These are phyloP conservation scores for Bertia moriformis DNA, from an alignment of 2,329 filamentous ascomycete species.

Conservation along the genomic window DNA sequence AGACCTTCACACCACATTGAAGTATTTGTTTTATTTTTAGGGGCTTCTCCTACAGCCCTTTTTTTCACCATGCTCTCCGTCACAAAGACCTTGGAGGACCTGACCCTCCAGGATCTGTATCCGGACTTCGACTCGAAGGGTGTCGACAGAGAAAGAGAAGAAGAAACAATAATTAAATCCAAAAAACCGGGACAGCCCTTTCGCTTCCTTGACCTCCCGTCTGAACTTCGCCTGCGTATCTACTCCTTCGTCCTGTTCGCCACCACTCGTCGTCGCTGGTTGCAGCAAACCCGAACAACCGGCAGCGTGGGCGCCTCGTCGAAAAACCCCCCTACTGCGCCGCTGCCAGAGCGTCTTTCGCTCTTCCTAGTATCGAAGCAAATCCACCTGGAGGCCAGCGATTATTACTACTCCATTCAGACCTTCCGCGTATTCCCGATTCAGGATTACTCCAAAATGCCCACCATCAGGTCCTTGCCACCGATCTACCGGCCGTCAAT, in stretches of 20 bases:
- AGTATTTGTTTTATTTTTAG: no score
- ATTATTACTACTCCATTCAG: conserved; percentile 32
- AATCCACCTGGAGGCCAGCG: conserved; percentile 32
- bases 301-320: conserved; percentile 17
- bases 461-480: conserved; percentile 30
- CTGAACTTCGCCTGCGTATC: conserved; percentile 33
- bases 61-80: no score
- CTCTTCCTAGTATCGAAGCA: conserved; percentile 22
- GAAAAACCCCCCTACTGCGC: conserved; percentile 15
- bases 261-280: conserved; percentile 10
- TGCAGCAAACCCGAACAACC: conserved; percentile 6
- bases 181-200: no score
- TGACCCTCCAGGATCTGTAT: no score
- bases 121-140: no score
- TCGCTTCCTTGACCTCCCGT: conserved; percentile 33
- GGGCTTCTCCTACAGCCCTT: no score
- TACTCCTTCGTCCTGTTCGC: conserved; percentile 27
- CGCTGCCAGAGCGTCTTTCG: conserved; percentile 16
- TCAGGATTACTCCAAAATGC: conserved; percentile 27
- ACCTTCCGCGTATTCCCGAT: conserved; percentile 36
- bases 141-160: no score
- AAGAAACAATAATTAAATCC: no score
- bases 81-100: no score
- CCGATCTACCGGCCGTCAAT: conserved; percentile 32
- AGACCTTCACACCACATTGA: no score